Conservation (phyloP, 148 eudicot genomes). For the Gaultheria prostrata region DNA sequence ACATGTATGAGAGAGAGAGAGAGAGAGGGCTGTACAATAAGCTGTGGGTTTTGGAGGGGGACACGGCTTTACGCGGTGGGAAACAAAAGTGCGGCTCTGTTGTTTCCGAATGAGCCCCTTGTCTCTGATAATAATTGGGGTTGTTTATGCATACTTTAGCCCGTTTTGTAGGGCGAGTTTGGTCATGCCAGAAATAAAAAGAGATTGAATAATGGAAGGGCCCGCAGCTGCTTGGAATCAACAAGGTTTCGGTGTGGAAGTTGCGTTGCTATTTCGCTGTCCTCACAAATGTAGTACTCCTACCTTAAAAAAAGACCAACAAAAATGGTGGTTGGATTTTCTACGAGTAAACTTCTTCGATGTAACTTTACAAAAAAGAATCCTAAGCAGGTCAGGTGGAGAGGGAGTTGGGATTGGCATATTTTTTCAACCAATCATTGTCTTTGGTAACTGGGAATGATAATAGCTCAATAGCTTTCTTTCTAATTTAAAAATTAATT, state of each 20-base stretch:
- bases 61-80: slow-evolving; percentile 22
- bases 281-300: not conserved
- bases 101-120: slow-evolving; percentile 7
- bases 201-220: not conserved
- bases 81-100: not conserved
- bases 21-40: not conserved
- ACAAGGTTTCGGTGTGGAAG: not conserved
- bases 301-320: not conserved
- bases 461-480: not conserved
- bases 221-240: not conserved
- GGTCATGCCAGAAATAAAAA: slow-evolving; percentile 1
- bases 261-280: not conserved
- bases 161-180: not conserved
- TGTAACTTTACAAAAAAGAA: not conserved
- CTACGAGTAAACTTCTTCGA: not conserved
- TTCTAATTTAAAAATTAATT: not conserved
- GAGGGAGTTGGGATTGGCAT: not conserved
- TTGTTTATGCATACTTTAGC: not conserved
- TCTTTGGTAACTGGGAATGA: not conserved
- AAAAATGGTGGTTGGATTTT: not conserved
- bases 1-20: not conserved
- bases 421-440: not conserved
- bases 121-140: not conserved
- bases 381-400: not conserved
- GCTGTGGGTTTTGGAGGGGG: not conserved